phyloP scores from a whole-genome alignment of 2,329 filamentous ascomycete genomes.

The Epichloe aotearoae region DNA sequence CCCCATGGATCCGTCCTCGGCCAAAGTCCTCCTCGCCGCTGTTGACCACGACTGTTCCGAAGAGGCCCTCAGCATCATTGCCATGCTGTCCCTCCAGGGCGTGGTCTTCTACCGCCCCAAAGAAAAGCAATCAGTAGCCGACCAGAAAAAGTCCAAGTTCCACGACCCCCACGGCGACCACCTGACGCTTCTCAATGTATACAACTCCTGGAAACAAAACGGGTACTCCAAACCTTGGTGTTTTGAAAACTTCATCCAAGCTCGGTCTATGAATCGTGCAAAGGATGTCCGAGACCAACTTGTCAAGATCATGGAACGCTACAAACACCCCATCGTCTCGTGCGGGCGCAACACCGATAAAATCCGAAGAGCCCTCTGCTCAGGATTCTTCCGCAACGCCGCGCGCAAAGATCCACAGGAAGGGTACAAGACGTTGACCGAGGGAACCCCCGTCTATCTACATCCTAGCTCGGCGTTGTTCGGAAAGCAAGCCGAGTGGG shows the following conservation, averaged over 20 bases:
- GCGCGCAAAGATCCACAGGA: slow-evolving; percentile 92
- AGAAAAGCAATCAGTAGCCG: slow-evolving; percentile 91
- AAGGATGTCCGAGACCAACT: slow-evolving; percentile 90
- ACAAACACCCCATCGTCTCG: slow-evolving; percentile 67
- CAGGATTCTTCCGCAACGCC: slow-evolving; percentile 89
- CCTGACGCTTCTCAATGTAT: slow-evolving; percentile 88
- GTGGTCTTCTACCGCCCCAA: slow-evolving; percentile 93
- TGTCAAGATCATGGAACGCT: slow-evolving; percentile 84
- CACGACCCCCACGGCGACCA: slow-evolving; percentile 96
- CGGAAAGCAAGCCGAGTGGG: slow-evolving; percentile 91
- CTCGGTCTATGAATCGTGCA: slow-evolving; percentile 72
- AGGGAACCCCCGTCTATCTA: slow-evolving; percentile 88
- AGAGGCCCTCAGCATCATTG: slow-evolving; percentile 86
- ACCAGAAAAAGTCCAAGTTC: slow-evolving; percentile 96
- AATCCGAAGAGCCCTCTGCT: slow-evolving; percentile 79
- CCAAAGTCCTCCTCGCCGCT: slow-evolving; percentile 79
- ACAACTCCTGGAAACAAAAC: slow-evolving; percentile 88
- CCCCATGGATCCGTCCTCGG: slow-evolving; percentile 87
- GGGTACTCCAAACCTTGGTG: slow-evolving; percentile 83
- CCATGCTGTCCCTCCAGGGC: slow-evolving; percentile 77
- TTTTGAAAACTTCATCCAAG: slow-evolving; percentile 95
- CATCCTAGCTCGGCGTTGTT: slow-evolving; percentile 88
- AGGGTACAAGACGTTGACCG: slow-evolving; percentile 93
- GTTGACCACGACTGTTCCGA: slow-evolving; percentile 84
- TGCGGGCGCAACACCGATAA: slow-evolving; percentile 80